Evolutionary conservation across 1,284 basidiomycete species (phyloP).

Genomic region (Rhodotorula sp.): DNA sequence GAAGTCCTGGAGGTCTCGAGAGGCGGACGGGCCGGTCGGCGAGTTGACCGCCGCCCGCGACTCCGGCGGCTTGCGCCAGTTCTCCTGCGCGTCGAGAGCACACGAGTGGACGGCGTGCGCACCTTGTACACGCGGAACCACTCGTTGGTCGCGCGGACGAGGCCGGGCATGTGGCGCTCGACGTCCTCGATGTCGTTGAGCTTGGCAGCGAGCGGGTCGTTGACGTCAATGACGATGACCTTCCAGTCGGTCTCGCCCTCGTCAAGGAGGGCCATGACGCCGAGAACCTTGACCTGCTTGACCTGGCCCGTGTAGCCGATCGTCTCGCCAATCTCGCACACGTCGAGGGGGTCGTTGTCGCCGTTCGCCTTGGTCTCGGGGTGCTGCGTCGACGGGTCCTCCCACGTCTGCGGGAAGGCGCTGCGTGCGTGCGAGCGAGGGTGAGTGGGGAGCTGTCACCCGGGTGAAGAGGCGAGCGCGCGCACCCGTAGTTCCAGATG

Average conservation of each 20-base stretch:
- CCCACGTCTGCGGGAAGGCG: constrained; percentile 99
- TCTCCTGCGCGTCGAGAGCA: neutral
- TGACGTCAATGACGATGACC: constrained; percentile 94
- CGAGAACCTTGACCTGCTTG: constrained; percentile 99
- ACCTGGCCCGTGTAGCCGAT: constrained; percentile 97
- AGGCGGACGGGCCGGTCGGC: no score
- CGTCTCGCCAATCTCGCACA: constrained; percentile 99
- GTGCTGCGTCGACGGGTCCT: constrained; percentile 85
- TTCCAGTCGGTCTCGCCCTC: constrained; percentile 99
- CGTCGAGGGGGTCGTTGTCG: constrained; percentile 99
- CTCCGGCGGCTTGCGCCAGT: no score
- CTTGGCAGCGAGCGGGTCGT: constrained; percentile 92
- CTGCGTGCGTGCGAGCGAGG: constrained; percentile 39
- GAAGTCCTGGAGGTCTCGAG: no score
- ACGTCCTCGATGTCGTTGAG: constrained; percentile 99
- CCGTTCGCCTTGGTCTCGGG: constrained; percentile 98
- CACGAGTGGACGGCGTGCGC: neutral
- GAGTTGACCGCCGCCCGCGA: neutral
- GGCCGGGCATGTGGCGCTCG: constrained; percentile 94
- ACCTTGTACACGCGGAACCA: constrained; percentile 25
- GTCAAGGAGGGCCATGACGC: constrained; percentile 98
- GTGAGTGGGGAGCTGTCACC: neutral
- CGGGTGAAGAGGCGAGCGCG: neutral
- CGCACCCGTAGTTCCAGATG: constrained; percentile 89
- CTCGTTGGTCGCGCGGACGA: constrained; percentile 80